Conservation (phyloP, 2,329 filamentous ascomycete species). For the Colletotrichum tamarilloi region DNA sequence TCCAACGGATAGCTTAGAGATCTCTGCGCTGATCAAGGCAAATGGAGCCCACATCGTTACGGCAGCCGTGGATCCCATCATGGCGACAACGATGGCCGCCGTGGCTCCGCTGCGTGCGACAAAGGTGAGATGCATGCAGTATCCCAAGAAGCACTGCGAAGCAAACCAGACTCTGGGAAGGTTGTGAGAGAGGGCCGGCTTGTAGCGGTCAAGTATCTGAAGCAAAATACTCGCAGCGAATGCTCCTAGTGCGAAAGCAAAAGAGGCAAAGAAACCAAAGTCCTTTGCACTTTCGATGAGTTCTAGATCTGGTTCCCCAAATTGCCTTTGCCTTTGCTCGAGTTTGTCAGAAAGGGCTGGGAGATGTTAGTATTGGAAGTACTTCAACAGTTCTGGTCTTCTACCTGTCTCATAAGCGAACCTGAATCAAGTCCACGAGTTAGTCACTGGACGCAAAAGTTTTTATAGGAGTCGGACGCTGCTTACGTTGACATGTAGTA, state of each 20-base stretch:
- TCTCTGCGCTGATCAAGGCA: background rate
- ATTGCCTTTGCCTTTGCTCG: background rate
- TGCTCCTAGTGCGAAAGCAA: background rate
- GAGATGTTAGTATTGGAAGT: background rate
- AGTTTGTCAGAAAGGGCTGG: background rate
- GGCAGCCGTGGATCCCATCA: background rate
- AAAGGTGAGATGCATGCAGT: background rate
- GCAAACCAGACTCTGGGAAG: background rate
- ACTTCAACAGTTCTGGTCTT: background rate
- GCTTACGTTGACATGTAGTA: background rate
- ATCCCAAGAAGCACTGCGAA: background rate
- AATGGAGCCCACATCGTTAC: conserved; percentile 4
- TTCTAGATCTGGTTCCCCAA: background rate
- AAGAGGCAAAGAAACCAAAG: background rate
- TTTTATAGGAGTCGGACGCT: background rate
- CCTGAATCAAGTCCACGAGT: background rate
- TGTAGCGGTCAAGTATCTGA: background rate
- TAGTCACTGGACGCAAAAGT: background rate
- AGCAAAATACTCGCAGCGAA: background rate
- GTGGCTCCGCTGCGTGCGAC: background rate
- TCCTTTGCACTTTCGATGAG: background rate
- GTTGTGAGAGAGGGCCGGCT: background rate
- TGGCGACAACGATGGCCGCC: background rate
- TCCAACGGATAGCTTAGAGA: background rate
- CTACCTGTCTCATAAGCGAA: background rate